Percentiles rank a stretch among this genome's conserved stretches.
Conservation (phyloP, 257 asterid species). For the Penstemon davidsonii region DNA sequence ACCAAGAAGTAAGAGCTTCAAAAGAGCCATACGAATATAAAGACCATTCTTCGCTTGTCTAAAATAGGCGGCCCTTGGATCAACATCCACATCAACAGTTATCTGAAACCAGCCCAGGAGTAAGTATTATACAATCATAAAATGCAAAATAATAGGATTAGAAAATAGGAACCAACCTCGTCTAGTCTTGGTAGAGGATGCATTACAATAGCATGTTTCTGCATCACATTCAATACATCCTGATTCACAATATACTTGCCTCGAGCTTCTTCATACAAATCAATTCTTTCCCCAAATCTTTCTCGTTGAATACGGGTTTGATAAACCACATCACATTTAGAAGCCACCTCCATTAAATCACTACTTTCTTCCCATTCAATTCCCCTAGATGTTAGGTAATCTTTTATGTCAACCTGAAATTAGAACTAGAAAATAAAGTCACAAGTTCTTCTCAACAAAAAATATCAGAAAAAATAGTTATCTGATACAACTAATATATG, state of each 20-base stretch:
- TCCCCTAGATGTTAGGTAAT: slow-evolving; percentile 68
- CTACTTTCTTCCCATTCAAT: slow-evolving; percentile 91
- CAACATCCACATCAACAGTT: slow-evolving; percentile 73
- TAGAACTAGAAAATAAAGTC: neutral
- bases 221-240: slow-evolving; percentile 63
- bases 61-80: slow-evolving; percentile 83
- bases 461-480: neutral
- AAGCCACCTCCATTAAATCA: slow-evolving; percentile 79
- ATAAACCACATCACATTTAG: slow-evolving; percentile 81
- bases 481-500: neutral
- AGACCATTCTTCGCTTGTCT: slow-evolving; percentile 89
- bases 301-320: slow-evolving; percentile 87
- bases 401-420: slow-evolving; percentile 84
- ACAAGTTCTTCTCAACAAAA: too few species aligned
- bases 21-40: slow-evolving; percentile 79
- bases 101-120: slow-evolving; percentile 41
- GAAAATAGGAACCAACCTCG: slow-evolving; percentile 50
- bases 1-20: slow-evolving; percentile 85
- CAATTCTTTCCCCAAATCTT: slow-evolving; percentile 77
- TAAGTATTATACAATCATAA: neutral
- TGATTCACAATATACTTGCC: slow-evolving; percentile 77
- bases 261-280: slow-evolving; percentile 80
- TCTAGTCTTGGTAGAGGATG: slow-evolving; percentile 96
- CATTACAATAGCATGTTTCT: slow-evolving; percentile 88
- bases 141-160: neutral